These are phyloP conservation scores for Candida wancherniae DNA, from an alignment of 805 yeast genomes.

Conservation along the genomic window DNA sequence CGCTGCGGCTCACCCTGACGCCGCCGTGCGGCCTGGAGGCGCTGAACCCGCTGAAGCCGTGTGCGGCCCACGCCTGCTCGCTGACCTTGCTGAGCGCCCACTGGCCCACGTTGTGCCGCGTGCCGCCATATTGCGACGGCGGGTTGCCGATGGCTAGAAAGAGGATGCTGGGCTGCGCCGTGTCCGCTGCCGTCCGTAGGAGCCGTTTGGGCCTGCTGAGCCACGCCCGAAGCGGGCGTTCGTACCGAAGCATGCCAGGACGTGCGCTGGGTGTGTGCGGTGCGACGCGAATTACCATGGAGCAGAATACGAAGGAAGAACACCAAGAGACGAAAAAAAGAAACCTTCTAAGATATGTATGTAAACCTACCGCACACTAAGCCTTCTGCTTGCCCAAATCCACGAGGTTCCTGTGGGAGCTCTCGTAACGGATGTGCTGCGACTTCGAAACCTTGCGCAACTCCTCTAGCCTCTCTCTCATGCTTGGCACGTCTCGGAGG, in stretches of 20 bases:
- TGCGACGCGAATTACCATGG: no score
- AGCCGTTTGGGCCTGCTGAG: no score
- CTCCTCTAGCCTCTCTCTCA: conserved; percentile 62
- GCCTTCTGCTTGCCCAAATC: conserved; percentile 16
- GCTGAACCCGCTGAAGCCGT: conserved; percentile 15
- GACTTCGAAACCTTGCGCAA: conserved; percentile 50
- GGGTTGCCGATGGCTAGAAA: conserved; percentile 70
- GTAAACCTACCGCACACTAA: no score
- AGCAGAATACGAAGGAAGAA: no score
- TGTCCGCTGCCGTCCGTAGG: neutral
- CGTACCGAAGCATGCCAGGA: no score
- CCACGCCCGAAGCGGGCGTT: no score
- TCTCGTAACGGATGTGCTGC: conserved; percentile 34
- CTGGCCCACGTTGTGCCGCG: conserved; percentile 81
- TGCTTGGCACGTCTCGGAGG: conserved; percentile 63
- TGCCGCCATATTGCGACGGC: conserved; percentile 50
- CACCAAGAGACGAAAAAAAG: no score
- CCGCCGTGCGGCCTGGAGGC: conserved; percentile 1
- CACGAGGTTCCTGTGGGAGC: conserved; percentile 24
- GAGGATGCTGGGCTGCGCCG: conserved; percentile 1
- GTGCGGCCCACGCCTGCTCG: conserved; percentile 20
- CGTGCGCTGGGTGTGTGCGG: no score
- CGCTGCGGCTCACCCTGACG: conserved; percentile 2
- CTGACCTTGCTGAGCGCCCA: conserved; percentile 37
- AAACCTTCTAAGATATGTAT: no score